Evolutionary conservation across 257 asterid species (phyloP), one percentile per base, ranked within the genome.

Genomic region (Solanum boliviense): DNA sequence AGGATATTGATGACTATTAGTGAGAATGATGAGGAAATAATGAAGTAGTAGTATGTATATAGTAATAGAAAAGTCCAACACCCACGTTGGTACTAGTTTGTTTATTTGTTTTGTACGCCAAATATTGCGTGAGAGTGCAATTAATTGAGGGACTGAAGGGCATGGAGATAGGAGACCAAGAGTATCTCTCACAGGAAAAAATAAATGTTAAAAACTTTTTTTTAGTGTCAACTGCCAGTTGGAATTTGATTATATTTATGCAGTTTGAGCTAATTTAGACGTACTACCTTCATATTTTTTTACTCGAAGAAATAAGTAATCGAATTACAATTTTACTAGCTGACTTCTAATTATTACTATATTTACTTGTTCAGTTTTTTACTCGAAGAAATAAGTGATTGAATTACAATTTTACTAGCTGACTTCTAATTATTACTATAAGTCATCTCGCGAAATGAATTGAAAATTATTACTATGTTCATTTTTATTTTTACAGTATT

Each of bases 31-130:
- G 23, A 29, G 32, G 52, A 74, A 56, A 67, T 35, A 56, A 67
- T 44, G 56, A 13, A 84, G 82, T 25, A 85, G 65, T 41, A 27
- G 46, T 39, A 86, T 46, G 46, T 39, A 86, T 48, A 52, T 56
- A 56, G 65, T 56, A 56, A 56, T 56, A 58, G 87, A 82, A 90
- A 88, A 88, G 91, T 86, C 89, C 68, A 86, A 76, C 81, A 39
- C 84, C 88, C 85, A 78, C 88, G 92, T 84, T 87, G 86, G 41
- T 83, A 23, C 67, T 56, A n/a, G 88, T 83, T 88, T 84, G 88
- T 86, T 88, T 87, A 75, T 86, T 86, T 85, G 34, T 60, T 60
- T 78, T 12, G 65, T 60, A 52, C 16, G 10, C 32, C 65, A 76
- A 25, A 35, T 29, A 13, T 90, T 90, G 89, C 85, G 89, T 84